Base-by-base conservation (phyloP, 169 alveolate genomes). In the Pseudocohnilembus persalinus region DNA sequence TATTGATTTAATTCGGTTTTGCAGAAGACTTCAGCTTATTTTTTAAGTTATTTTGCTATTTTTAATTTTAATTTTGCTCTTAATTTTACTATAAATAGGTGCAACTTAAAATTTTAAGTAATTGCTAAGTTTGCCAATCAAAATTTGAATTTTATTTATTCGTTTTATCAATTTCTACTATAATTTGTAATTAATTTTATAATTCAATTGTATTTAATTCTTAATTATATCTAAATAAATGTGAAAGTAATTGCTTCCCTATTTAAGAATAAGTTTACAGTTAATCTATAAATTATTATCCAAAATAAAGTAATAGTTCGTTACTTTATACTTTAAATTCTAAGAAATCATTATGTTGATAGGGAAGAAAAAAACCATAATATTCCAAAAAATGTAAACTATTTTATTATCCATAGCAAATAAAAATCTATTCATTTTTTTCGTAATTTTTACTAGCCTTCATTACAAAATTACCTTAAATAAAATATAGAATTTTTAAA, bases 391-490 rank as follows among this genome's bases (percentile, higher is more conserved):
- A 77, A 33, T 77, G 82, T 1, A 33, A 31, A 77, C 33, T 77
- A 27, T 31, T 31, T 28, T 77, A 77, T 20, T 31, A 31, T 31
- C 82, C 82, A 77, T 77, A 77, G 63, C 73, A 33, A 27, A 77
- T 77, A 33, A 77, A 77, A 0, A 77, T 33, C 29, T 77, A 77
- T 77, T 77, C 82, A 34, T 32, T 33, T 0, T 0, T 29, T 29
- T 29, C 72, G 63, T 33, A 77, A n/a, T 77, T 0, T 33, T 77
- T 77, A 33, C 29, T 33, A 25, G 82, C 82, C 31, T 68, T 77
- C 82, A 77, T 32, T 1, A 77, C 82, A 77, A 33, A 77, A 31
- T 77, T n/a, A n/a, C n/a, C n/a, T n/a, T n/a, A n/a, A n/a, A n/a
- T n/a, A n/a, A n/a, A n/a, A n/a, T n/a, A n/a, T n/a, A n/a, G n/a